Conservation (phyloP, 2,329 filamentous ascomycete species). For the Dryadomyces quercus-mongolicae region DNA sequence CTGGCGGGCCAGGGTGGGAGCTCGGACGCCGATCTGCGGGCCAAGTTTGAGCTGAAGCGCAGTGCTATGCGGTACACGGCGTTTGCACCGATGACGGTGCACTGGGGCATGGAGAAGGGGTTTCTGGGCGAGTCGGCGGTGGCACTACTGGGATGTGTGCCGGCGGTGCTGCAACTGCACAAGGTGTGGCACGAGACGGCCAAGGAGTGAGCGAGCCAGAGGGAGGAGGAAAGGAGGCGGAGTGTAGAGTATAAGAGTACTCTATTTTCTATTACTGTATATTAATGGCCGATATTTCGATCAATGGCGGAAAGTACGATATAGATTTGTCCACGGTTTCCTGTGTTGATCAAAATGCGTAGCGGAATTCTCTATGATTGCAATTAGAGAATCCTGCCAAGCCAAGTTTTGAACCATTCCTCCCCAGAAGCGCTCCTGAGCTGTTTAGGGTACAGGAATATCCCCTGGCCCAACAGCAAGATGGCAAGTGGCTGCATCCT, state of each 20-base stretch:
- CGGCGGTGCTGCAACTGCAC: conserved; percentile 31
- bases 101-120: conserved; percentile 66
- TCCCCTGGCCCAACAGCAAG: too few species aligned
- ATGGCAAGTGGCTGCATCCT: too few species aligned
- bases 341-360: too few species aligned
- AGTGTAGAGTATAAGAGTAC: not conserved
- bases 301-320: too few species aligned
- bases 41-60: conserved; percentile 47
- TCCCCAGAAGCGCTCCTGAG: too few species aligned
- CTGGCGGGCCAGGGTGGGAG: conserved; percentile 18
- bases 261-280: not conserved
- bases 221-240: not conserved
- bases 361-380: too few species aligned
- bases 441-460: too few species aligned
- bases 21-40: conserved; percentile 22
- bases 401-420: too few species aligned
- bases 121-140: conserved; percentile 28
- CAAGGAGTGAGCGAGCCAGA: not conserved
- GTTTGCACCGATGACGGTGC: conserved; percentile 72
- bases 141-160: conserved; percentile 29
- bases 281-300: too few species aligned
- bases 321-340: too few species aligned
- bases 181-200: conserved; percentile 29
- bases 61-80: conserved; percentile 57
- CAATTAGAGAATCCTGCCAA: too few species aligned